Base-by-base conservation (phyloP, 2,329 filamentous ascomycete genomes). In the Aspergillus eucalypticola region DNA sequence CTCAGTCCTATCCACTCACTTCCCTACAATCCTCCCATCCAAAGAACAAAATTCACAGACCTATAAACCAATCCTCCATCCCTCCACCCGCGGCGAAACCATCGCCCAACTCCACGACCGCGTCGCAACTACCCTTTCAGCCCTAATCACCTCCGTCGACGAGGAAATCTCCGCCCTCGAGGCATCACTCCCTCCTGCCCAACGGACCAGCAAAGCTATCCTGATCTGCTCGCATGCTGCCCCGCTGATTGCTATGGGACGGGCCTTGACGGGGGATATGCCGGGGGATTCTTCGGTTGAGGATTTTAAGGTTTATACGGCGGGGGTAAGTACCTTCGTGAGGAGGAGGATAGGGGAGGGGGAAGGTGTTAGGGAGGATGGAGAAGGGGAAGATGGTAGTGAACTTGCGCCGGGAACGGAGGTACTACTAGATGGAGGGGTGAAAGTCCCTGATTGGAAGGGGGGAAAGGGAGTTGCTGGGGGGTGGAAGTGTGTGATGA, bases 211-310 rank as follows among this genome's bases (percentile, higher is more conserved):
- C 59, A 78, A 75, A 61, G 84, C 90, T 0, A 82, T 96, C 23
- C 76, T 97, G 42, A 82, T 99, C 41, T 96, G 91, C 77, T 90
- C 91, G 1, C 95, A 99, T 79, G 95, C 95, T 1, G 95, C 95
- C 3, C 87, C 89, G 10, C 85, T 98, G 69, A 97, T 99, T 72
- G 89, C 90, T 8, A 85, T 95, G 66, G 94, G 94, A 0, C 84
- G 95, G 42, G 88, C 87, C 1, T 79, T 99, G 67, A 97, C 93
- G 2, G 92, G 92, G 0, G 69, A 76, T 19, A 88, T 94, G 83
- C 93, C 93, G 0, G 83, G 86, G 0, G 86, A 89, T 71, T 81
- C 87, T 29, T 86, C 85, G 7, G 84, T 84, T 55, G 89, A 95
- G 64, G 93, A 97, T 75, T 97, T 96, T 73, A 81, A 84, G 60